phyloP scores from a whole-genome alignment of 495 filamentous ascomycete species.

The Aspergillus bertholletiae region DNA sequence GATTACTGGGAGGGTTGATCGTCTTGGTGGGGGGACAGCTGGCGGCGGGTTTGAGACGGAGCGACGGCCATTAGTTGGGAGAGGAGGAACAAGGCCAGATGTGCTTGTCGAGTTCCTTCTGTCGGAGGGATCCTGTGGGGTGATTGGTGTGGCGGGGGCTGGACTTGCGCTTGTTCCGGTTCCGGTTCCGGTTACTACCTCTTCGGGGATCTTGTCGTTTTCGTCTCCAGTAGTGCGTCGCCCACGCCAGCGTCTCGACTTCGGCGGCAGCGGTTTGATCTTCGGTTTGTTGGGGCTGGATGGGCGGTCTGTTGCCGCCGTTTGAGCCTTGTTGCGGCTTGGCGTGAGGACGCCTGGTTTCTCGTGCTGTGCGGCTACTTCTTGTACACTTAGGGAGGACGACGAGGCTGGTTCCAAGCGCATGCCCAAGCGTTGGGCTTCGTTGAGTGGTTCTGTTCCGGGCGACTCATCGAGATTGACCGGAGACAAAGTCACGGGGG shows the following conservation, averaged over 20 bases:
- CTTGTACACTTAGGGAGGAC: slow-evolving; percentile 63
- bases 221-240: slow-evolving; percentile 28
- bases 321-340: slow-evolving; percentile 50
- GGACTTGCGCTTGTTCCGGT: slow-evolving; percentile 14
- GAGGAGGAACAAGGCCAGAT: slow-evolving; percentile 22
- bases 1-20: slow-evolving; percentile 22
- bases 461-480: slow-evolving; percentile 17
- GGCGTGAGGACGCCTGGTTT: slow-evolving; percentile 84
- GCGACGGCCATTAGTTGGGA: slow-evolving; percentile 24
- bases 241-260: slow-evolving; percentile 41
- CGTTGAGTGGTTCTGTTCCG: slow-evolving; percentile 20
- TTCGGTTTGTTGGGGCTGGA: slow-evolving; percentile 28
- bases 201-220: slow-evolving; percentile 30
- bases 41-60: slow-evolving; percentile 40
- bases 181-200: slow-evolving; percentile 14
- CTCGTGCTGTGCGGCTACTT: slow-evolving; percentile 75
- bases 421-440: slow-evolving; percentile 40
- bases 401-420: slow-evolving; percentile 42
- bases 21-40: slow-evolving; percentile 38
- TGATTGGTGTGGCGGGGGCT: slow-evolving; percentile 14
- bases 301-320: slow-evolving; percentile 7
- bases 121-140: slow-evolving; percentile 6
- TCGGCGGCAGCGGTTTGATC: slow-evolving; percentile 43
- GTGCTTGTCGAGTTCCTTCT: slow-evolving; percentile 28
- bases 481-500: slow-evolving; percentile 27